Evolutionary conservation across 352 stramenopile genomes (phyloP).

Genomic region (Phytophthora hybrid): DNA sequence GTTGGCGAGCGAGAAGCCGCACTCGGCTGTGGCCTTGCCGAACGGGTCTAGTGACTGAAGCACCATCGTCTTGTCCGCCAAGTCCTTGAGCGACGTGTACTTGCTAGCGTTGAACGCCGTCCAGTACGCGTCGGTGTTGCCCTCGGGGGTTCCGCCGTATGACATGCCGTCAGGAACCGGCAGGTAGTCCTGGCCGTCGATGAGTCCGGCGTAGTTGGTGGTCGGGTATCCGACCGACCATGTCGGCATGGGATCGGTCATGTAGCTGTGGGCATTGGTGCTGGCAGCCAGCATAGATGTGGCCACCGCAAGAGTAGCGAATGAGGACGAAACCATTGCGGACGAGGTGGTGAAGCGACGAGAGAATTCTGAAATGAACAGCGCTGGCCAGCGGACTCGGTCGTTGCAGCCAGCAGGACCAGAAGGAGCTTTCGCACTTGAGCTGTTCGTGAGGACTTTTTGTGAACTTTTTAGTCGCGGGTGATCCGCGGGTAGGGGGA

Average conservation of each 20-base stretch:
- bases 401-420: background rate
- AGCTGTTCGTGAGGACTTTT: slow-evolving; percentile 17
- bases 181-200: slow-evolving; percentile 49
- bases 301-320: slow-evolving; percentile 13
- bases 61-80: slow-evolving; percentile 39
- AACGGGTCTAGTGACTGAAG: slow-evolving; percentile 36
- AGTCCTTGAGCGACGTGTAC: slow-evolving; percentile 47
- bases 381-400: background rate
- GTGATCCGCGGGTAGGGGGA: slow-evolving; percentile 20
- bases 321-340: slow-evolving; percentile 26
- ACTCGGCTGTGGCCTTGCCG: slow-evolving; percentile 35
- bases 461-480: slow-evolving; percentile 24
- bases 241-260: slow-evolving; percentile 46
- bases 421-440: slow-evolving; percentile 4
- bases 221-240: slow-evolving; percentile 44
- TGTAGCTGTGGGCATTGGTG: slow-evolving; percentile 45
- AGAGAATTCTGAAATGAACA: slow-evolving; percentile 37
- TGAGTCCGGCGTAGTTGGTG: slow-evolving; percentile 46
- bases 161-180: slow-evolving; percentile 48
- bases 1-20: slow-evolving; percentile 38
- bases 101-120: slow-evolving; percentile 43
- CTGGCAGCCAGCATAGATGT: slow-evolving; percentile 11
- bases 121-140: slow-evolving; percentile 43
- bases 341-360: background rate
- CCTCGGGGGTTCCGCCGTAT: slow-evolving; percentile 30